Evolutionary conservation across 176 grass and related monocot genomes (phyloP).

Genomic region (Ensete glaucum): DNA sequence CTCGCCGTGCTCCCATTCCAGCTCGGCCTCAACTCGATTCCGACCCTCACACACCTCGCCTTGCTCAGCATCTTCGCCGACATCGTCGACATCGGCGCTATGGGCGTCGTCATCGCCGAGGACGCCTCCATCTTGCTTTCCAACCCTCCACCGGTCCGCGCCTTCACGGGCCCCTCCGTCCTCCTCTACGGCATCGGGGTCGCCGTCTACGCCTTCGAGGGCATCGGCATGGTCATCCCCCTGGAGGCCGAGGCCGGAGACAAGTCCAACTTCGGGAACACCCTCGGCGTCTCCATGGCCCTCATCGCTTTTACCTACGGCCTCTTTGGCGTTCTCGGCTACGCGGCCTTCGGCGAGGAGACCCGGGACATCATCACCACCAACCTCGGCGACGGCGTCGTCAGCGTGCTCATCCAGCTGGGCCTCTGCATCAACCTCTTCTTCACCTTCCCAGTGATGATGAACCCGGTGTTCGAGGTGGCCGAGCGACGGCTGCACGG

Average conservation of each 20-base stretch:
- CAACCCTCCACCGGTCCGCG: conserved; percentile 36
- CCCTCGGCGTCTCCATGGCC: conserved; percentile 66
- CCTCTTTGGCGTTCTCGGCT: conserved; percentile 70
- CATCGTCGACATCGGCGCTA: conserved; percentile 75
- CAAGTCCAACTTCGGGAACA: conserved; percentile 50
- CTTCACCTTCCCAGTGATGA: conserved; percentile 91
- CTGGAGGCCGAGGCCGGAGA: conserved; percentile 63
- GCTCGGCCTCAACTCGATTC: conserved; percentile 80
- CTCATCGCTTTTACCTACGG: conserved; percentile 71
- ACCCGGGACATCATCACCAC: conserved; percentile 92
- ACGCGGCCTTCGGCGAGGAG: conserved; percentile 67
- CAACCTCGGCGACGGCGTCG: conserved; percentile 60
- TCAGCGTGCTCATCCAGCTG: conserved; percentile 60
- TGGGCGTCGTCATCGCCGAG: conserved; percentile 75
- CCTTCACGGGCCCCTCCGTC: conserved; percentile 42
- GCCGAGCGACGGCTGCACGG: conserved; percentile 59
- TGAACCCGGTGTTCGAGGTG: conserved; percentile 90
- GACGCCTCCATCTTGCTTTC: conserved; percentile 41
- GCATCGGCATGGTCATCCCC: conserved; percentile 78
- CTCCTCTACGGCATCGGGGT: conserved; percentile 78
- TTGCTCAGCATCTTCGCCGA: conserved; percentile 88
- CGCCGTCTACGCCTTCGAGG: conserved; percentile 89
- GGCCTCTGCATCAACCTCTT: conserved; percentile 92
- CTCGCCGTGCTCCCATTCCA: conserved; percentile 75
- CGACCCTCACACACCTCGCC: conserved; percentile 59